These are phyloP conservation scores for Komagataella ulmi DNA, from an alignment of 805 yeast species.

Conservation along the genomic window DNA sequence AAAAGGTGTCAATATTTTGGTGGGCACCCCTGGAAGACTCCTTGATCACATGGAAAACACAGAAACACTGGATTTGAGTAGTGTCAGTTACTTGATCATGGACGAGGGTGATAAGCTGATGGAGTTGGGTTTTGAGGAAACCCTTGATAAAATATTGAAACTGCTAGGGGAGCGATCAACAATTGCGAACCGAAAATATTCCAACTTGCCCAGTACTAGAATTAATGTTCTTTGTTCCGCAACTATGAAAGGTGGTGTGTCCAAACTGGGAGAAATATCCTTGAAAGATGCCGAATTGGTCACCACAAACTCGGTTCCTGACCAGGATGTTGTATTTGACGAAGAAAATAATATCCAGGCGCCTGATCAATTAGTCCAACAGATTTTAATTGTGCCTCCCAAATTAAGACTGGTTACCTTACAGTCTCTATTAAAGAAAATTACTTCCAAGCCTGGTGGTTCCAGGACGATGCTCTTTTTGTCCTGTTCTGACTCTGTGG, in stretches of 20 bases:
- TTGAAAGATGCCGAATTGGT: constrained; percentile 65
- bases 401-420: constrained; percentile 78
- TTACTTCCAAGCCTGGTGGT: constrained; percentile 21
- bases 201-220: constrained; percentile 53
- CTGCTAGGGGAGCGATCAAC: constrained; percentile 34
- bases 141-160: constrained; percentile 62
- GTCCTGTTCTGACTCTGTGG: constrained; percentile 94
- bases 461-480: constrained; percentile 71
- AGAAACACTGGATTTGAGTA: constrained; percentile 51
- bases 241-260: constrained; percentile 72
- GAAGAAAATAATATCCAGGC: constrained; percentile 29
- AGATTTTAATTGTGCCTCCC: constrained; percentile 78
- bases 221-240: constrained; percentile 88
- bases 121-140: constrained; percentile 95
- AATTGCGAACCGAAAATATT: constrained; percentile 28
- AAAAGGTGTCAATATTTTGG: constrained; percentile 91
- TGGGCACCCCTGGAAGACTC: constrained; percentile 94
- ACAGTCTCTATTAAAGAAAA: constrained; percentile 46
- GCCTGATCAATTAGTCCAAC: constrained; percentile 85
- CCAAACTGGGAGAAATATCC: constrained; percentile 68
- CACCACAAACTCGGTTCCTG: constrained; percentile 17
- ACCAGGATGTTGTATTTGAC: constrained; percentile 14
- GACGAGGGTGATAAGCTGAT: constrained; percentile 96
- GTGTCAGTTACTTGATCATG: constrained; percentile 74
- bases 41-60: constrained; percentile 94